Evolutionary conservation across 2,329 filamentous ascomycete genomes (phyloP).

Genomic region (Fusarium sp.): DNA sequence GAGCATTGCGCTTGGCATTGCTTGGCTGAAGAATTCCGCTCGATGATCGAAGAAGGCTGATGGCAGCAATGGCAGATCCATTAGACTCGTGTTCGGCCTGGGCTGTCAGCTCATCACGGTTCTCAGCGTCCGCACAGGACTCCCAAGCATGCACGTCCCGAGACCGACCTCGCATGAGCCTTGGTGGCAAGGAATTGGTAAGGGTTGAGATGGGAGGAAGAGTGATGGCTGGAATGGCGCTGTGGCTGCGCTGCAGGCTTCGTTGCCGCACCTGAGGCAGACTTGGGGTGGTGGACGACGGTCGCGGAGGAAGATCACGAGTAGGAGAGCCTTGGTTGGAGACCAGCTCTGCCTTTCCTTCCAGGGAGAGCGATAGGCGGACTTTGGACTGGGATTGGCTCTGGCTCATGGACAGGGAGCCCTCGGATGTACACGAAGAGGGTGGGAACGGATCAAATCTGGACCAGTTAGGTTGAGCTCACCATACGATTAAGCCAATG

Average conservation of each 20-base stretch:
- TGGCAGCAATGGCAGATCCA: constrained; percentile 85
- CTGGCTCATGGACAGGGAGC: constrained; percentile 55
- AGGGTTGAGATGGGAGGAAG: constrained; percentile 70
- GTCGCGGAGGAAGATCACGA: constrained; percentile 64
- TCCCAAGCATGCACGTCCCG: constrained; percentile 93
- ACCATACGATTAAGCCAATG: background rate
- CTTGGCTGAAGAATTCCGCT: constrained; percentile 70
- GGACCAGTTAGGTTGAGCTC: constrained; percentile 21
- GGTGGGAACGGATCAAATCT: constrained; percentile 63
- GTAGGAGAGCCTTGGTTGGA: constrained; percentile 78
- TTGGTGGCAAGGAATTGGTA: constrained; percentile 68
- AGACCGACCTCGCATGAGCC: constrained; percentile 79
- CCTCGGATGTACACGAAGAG: constrained; percentile 59
- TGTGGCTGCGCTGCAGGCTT: constrained; percentile 79
- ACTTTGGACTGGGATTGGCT: constrained; percentile 68
- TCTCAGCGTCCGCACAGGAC: constrained; percentile 87
- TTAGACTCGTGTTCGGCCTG: constrained; percentile 86
- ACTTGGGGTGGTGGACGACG: constrained; percentile 64
- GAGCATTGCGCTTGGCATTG: constrained; percentile 76
- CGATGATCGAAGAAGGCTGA: constrained; percentile 83
- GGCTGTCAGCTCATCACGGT: constrained; percentile 83
- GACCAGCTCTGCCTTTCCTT: constrained; percentile 91
- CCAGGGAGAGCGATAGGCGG: constrained; percentile 85
- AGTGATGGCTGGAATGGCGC: constrained; percentile 73
- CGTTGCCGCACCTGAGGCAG: constrained; percentile 65